These are phyloP conservation scores for Serendipita vermifera DNA, from an alignment of 768 basidiomycete species.

Conservation along the genomic window DNA sequence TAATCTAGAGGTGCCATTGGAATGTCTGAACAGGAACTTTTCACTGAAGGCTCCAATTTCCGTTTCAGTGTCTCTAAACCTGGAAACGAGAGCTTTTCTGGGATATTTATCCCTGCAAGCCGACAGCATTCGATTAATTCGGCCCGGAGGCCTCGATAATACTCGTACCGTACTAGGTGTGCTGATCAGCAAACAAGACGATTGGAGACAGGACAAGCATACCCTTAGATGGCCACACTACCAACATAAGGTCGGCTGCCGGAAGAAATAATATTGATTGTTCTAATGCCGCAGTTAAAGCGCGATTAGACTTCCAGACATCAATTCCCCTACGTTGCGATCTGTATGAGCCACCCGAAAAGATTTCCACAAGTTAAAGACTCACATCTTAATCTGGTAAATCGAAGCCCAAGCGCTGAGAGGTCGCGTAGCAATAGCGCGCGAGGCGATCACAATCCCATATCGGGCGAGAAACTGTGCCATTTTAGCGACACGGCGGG, in stretches of 20 bases:
- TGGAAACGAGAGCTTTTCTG: neutral
- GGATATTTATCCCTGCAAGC: neutral
- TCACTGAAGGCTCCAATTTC: too few relatives aligned
- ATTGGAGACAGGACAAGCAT: too few relatives aligned
- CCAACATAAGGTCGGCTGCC: neutral
- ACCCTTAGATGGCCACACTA: neutral
- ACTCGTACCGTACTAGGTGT: neutral
- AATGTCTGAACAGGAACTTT: too few relatives aligned
- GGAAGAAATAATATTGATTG: neutral
- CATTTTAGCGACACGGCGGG: neutral
- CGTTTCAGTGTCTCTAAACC: too few relatives aligned
- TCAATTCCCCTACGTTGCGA: neutral
- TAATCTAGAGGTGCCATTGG: too few relatives aligned
- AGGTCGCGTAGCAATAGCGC: neutral
- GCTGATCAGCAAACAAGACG: too few relatives aligned
- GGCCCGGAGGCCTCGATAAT: too few relatives aligned
- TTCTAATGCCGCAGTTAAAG: neutral
- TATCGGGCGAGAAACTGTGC: neutral
- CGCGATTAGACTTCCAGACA: neutral
- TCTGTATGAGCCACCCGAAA: too few relatives aligned
- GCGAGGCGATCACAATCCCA: neutral
- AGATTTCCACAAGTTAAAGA: too few relatives aligned
- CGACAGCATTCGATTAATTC: neutral
- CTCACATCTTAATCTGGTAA: constrained; percentile 1
- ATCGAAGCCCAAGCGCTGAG: neutral